phyloP scores from a whole-genome alignment of 768 basidiomycete species.

The Chalciporus sphaerocephalus region DNA sequence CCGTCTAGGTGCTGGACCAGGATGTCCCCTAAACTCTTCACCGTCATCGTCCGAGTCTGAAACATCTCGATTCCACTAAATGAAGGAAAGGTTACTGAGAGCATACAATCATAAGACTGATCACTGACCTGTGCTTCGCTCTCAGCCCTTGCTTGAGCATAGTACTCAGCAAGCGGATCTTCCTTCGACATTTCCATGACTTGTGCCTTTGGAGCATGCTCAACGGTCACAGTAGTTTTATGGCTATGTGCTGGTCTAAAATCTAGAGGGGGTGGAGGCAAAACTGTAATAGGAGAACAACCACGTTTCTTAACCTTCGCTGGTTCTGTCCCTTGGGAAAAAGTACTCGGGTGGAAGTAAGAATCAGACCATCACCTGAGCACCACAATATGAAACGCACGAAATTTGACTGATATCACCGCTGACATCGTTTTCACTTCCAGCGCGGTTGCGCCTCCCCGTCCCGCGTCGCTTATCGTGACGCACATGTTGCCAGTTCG shows the following conservation, averaged over 20 bases:
- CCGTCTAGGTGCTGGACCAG: conserved; percentile 26
- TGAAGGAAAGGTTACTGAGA: neutral
- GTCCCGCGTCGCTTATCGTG: conserved; percentile 1
- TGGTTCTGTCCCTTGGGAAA: conserved; percentile 32
- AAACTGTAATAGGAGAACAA: conserved; percentile 10
- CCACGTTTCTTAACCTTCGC: neutral
- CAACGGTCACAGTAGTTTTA: neutral
- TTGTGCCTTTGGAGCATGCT: neutral
- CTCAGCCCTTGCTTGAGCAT: conserved; percentile 51
- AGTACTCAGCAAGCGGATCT: conserved; percentile 67
- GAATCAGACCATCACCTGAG: conserved; percentile 1
- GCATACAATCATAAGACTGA: neutral
- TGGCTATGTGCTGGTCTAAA: conserved; percentile 3
- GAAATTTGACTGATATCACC: conserved; percentile 45
- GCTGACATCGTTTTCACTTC: conserved; percentile 6
- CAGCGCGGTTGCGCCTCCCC: neutral
- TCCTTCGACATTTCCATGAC: conserved; percentile 5
- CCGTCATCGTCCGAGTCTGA: conserved; percentile 33
- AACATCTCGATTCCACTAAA: conserved; percentile 36
- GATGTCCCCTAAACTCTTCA: conserved; percentile 12
- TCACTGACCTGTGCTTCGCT: conserved; percentile 40
- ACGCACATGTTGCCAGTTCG: conserved; percentile 16
- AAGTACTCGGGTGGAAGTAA: conserved; percentile 30
- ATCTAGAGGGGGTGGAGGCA: conserved; percentile 26
- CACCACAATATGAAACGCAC: conserved; percentile 31